A percentile compares a stretch with the other conserved stretches of the same genome.
Conservation (phyloP, 148 eudicot species). For the Spergularia bocconei region DNA sequence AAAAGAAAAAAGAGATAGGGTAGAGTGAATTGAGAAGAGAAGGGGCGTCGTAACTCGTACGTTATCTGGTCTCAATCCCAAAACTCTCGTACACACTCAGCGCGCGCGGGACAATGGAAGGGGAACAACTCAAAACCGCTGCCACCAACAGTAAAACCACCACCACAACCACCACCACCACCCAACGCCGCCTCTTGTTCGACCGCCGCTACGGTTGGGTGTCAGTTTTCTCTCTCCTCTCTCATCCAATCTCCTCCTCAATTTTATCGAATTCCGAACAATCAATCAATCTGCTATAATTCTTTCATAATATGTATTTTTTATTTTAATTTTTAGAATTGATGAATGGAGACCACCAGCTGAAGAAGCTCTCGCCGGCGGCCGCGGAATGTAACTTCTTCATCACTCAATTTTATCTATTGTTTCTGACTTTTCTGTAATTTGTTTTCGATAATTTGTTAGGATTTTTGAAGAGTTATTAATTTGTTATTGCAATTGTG, state of each 20-base stretch:
- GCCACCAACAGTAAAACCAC: not conserved
- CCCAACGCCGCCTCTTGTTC: constrained; percentile 24
- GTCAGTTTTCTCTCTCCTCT: constrained; percentile 15
- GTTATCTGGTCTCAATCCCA: no score
- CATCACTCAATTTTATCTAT: not conserved
- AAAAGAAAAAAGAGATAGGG: no score
- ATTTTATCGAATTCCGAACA: not conserved
- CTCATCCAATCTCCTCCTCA: not conserved
- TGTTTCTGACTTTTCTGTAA: not conserved
- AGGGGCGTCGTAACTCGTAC: no score
- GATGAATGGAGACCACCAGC: constrained; percentile 36
- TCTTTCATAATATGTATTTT: not conserved
- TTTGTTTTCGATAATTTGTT: not conserved
- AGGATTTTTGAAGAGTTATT: not conserved
- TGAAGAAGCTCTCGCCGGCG: constrained; percentile 34
- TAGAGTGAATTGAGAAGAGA: no score
- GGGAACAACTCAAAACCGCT: no score
- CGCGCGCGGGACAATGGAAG: constrained; percentile 3
- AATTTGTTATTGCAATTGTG: not conserved
- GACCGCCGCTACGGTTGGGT: constrained; percentile 43
- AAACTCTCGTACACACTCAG: no score
- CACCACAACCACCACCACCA: not conserved
- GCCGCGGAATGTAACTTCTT: constrained; percentile 33
- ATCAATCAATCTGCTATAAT: not conserved
- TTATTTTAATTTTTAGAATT: constrained; percentile 13